phyloP scores from a whole-genome alignment of 2,329 filamentous ascomycete genomes.

The Colletotrichum destructivum region DNA sequence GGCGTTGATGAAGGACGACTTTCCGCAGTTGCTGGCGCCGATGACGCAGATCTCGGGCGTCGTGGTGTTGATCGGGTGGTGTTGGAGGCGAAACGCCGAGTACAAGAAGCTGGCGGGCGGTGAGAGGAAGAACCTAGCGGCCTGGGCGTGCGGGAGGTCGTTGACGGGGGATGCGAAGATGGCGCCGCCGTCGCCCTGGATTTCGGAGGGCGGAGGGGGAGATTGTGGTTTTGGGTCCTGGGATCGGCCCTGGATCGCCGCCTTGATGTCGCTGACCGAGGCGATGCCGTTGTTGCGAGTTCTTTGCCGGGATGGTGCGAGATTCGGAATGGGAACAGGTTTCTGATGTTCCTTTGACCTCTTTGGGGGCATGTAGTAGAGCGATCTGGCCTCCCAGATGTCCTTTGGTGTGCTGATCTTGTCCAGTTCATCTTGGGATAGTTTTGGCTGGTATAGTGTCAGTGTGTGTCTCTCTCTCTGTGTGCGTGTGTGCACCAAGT shows the following conservation, averaged over 20 bases:
- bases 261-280: background rate
- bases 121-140: slow-evolving; percentile 27
- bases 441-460: slow-evolving; percentile 6
- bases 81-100: slow-evolving; percentile 63
- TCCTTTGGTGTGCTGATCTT: slow-evolving; percentile 22
- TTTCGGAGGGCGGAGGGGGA: background rate
- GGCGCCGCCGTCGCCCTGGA: slow-evolving; percentile 23
- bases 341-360: slow-evolving; percentile 20
- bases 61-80: slow-evolving; percentile 66
- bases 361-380: slow-evolving; percentile 27
- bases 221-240: background rate
- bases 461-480: background rate
- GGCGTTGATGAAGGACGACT: slow-evolving; percentile 90
- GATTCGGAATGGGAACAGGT: background rate
- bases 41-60: slow-evolving; percentile 80
- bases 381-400: slow-evolving; percentile 27
- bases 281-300: slow-evolving; percentile 1
- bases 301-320: background rate
- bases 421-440: slow-evolving; percentile 23
- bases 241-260: background rate
- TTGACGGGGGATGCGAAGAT: slow-evolving; percentile 2
- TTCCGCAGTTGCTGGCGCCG: slow-evolving; percentile 91
- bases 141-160: slow-evolving; percentile 11
- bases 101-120: slow-evolving; percentile 59
- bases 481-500: background rate